phyloP scores from a whole-genome alignment of 257 asterid genomes.

The Ligustrum vulgare region DNA sequence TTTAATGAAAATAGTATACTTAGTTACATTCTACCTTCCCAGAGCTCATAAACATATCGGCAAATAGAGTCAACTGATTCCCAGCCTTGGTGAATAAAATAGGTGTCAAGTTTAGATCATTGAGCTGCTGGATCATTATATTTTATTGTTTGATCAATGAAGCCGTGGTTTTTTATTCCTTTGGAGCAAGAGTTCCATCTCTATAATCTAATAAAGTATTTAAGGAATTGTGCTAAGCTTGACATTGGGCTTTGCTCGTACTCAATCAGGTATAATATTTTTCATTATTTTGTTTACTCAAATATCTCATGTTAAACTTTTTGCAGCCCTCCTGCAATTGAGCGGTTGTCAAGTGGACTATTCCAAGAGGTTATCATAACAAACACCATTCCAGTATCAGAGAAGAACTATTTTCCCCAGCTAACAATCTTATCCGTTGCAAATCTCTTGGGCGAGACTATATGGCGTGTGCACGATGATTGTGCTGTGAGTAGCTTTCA shows the following conservation, averaged over 20 bases:
- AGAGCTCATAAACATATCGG: not conserved
- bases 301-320: slow-evolving; percentile 16
- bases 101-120: not conserved
- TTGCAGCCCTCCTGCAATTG: slow-evolving; percentile 93
- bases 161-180: slow-evolving; percentile 4
- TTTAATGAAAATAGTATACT: too few species aligned
- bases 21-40: slow-evolving; percentile 1
- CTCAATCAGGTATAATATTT: not conserved
- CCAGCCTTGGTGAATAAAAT: not conserved
- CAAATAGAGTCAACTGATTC: not conserved
- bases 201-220: not conserved
- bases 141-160: not conserved
- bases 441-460: slow-evolving; percentile 87
- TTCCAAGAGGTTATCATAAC: slow-evolving; percentile 95
- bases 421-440: slow-evolving; percentile 86
- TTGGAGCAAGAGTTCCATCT: not conserved
- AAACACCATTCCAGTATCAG: slow-evolving; percentile 87
- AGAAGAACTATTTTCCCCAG: slow-evolving; percentile 86
- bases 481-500: slow-evolving; percentile 66
- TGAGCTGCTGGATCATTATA: slow-evolving; percentile 9
- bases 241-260: not conserved
- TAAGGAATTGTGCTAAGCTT: not conserved
- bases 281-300: not conserved
- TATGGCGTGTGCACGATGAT: slow-evolving; percentile 95
- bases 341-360: slow-evolving; percentile 86